phyloP scores from a whole-genome alignment of 108 stramenopile species.

The Mediolabrus comicus region DNA sequence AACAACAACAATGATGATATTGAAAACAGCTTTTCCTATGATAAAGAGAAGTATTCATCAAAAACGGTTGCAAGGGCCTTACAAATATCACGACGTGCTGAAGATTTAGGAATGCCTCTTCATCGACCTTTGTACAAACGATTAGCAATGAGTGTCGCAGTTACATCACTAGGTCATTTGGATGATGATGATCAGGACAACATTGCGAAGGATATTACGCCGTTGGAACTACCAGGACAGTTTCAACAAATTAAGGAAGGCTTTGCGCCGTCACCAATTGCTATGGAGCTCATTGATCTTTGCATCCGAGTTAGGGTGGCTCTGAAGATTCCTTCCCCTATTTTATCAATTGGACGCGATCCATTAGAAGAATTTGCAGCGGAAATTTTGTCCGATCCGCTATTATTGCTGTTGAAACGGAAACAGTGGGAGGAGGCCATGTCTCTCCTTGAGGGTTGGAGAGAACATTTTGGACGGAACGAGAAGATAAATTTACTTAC shows the following conservation, averaged over 20 bases:
- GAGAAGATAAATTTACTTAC: slow-evolving; percentile 1
- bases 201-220: not conserved
- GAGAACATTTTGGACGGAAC: slow-evolving; percentile 1
- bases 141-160: slow-evolving; percentile 37
- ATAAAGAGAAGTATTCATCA: slow-evolving; percentile 16
- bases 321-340: slow-evolving; percentile 6
- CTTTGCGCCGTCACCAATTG: not conserved
- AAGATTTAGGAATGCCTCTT: slow-evolving; percentile 40
- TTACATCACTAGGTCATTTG: slow-evolving; percentile 2
- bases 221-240: slow-evolving; percentile 5
- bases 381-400: slow-evolving; percentile 25
- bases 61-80: slow-evolving; percentile 30
- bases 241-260: slow-evolving; percentile 17
- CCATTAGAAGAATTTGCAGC: slow-evolving; percentile 10
- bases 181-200: not conserved
- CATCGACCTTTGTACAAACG: slow-evolving; percentile 41
- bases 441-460: slow-evolving; percentile 25
- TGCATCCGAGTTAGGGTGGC: slow-evolving; percentile 23
- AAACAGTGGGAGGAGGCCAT: slow-evolving; percentile 30
- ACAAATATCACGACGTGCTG: slow-evolving; percentile 38
- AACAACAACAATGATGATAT: not conserved
- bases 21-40: not conserved
- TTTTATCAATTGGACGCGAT: slow-evolving; percentile 1
- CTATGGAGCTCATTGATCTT: slow-evolving; percentile 25
- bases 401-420: slow-evolving; percentile 20